Evolutionary conservation across 2,329 filamentous ascomycete species (phyloP).

Genomic region (Zelopaecilomyces penicillatus): DNA sequence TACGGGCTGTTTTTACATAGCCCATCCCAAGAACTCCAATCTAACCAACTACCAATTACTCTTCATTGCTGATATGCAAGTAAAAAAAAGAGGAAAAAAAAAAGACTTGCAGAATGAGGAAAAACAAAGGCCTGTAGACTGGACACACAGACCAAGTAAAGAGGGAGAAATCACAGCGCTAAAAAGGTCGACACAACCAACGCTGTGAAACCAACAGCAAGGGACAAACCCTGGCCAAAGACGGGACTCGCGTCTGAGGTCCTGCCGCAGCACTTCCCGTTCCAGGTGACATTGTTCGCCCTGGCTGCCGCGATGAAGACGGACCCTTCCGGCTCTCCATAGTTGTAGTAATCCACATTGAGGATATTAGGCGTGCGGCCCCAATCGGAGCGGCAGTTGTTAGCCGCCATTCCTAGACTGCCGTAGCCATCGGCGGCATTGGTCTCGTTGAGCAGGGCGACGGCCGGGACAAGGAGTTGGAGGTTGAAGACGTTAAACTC

Average conservation of each 20-base stretch:
- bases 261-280: slow-evolving; percentile 46
- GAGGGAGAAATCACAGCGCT: not conserved
- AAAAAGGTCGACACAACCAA: slow-evolving; percentile 12
- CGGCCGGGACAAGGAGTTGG: slow-evolving; percentile 62
- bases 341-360: slow-evolving; percentile 80
- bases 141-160: not conserved
- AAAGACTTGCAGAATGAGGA: not conserved
- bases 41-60: too few relatives aligned
- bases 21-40: too few relatives aligned
- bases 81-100: not conserved
- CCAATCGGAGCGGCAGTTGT: slow-evolving; percentile 57
- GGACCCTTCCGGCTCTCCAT: slow-evolving; percentile 55
- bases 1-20: too few relatives aligned
- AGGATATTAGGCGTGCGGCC: slow-evolving; percentile 65
- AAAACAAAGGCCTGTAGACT: too few relatives aligned
- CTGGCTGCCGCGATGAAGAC: slow-evolving; percentile 67
- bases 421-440: slow-evolving; percentile 59
- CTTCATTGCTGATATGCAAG: not conserved
- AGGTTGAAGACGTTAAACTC: slow-evolving; percentile 59
- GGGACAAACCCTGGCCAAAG: not conserved
- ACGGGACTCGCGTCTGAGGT: too few relatives aligned
- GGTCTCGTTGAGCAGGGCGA: slow-evolving; percentile 59
- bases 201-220: slow-evolving; percentile 11
- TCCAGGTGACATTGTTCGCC: slow-evolving; percentile 66
- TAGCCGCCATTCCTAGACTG: slow-evolving; percentile 55